A percentile compares a stretch with the other conserved stretches of the same genome.
phyloP scores from a whole-genome alignment of 2,329 filamentous ascomycete genomes.

The Drechslerella stenobrocha region DNA sequence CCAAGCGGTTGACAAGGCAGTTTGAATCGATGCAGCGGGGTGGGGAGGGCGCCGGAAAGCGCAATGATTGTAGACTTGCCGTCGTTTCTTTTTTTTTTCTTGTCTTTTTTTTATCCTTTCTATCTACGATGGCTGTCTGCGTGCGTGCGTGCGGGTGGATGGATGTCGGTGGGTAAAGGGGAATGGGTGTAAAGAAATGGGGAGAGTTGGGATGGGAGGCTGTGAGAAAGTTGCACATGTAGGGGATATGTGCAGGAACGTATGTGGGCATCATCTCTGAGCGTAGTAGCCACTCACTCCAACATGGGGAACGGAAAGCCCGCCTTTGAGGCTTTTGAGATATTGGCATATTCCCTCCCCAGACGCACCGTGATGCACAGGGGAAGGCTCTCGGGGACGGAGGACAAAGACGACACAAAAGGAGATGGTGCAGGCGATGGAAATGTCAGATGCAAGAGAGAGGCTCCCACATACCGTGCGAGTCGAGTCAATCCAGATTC shows the following conservation, averaged over 20 bases:
- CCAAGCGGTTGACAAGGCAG: slow-evolving; percentile 26
- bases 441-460: slow-evolving; percentile 14
- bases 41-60: slow-evolving; percentile 2
- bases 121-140: background rate
- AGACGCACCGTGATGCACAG: slow-evolving; percentile 25
- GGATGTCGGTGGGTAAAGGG: background rate
- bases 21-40: slow-evolving; percentile 8
- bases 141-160: no score
- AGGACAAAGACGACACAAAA: slow-evolving; percentile 22
- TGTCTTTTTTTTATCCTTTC: background rate
- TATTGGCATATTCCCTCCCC: background rate
- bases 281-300: no score
- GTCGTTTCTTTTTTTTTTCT: slow-evolving; percentile 1
- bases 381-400: slow-evolving; percentile 36
- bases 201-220: background rate
- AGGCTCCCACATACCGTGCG: background rate
- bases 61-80: background rate
- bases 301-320: no score
- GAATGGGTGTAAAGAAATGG: background rate
- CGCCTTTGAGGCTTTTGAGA: no score
- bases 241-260: no score
- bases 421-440: slow-evolving; percentile 34
- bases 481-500: no score
- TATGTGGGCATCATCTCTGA: no score
- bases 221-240: no score